Conservation (phyloP, 176 grass and related monocot species). For the Pharus latifolius region DNA sequence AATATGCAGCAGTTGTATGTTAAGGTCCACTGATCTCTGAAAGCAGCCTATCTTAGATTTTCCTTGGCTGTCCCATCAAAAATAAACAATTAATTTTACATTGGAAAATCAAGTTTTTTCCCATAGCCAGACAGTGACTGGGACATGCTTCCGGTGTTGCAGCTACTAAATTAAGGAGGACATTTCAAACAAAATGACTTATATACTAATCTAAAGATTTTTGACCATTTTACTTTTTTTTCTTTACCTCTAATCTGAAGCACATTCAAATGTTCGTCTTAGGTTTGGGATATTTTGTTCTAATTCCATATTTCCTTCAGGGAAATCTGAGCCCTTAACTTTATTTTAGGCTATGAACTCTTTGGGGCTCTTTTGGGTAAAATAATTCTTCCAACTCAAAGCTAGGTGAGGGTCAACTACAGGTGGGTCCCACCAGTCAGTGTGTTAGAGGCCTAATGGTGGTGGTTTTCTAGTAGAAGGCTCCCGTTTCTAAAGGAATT, state of each 20-base stretch:
- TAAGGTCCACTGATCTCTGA: constrained; percentile 9
- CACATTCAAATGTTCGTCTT: too few relatives aligned
- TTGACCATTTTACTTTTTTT: background rate
- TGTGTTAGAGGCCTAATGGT: too few relatives aligned
- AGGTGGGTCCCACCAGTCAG: too few relatives aligned
- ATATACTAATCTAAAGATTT: background rate
- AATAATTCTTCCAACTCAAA: too few relatives aligned
- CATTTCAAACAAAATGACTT: background rate
- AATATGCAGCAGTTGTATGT: background rate
- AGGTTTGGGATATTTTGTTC: too few relatives aligned
- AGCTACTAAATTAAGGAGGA: background rate
- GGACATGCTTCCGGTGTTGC: background rate
- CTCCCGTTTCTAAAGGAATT: too few relatives aligned
- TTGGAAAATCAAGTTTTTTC: background rate
- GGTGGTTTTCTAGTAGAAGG: too few relatives aligned
- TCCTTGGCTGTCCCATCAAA: background rate
- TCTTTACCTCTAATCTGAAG: background rate
- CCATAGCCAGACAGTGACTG: background rate
- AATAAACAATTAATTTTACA: background rate
- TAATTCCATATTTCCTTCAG: too few relatives aligned
- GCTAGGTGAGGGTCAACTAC: too few relatives aligned
- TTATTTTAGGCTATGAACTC: too few relatives aligned
- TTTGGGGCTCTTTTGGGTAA: too few relatives aligned
- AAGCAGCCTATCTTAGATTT: constrained; percentile 17
- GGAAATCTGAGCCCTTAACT: too few relatives aligned